phyloP scores from a whole-genome alignment of 345 rosid genomes.

The Aegle marmelos region DNA sequence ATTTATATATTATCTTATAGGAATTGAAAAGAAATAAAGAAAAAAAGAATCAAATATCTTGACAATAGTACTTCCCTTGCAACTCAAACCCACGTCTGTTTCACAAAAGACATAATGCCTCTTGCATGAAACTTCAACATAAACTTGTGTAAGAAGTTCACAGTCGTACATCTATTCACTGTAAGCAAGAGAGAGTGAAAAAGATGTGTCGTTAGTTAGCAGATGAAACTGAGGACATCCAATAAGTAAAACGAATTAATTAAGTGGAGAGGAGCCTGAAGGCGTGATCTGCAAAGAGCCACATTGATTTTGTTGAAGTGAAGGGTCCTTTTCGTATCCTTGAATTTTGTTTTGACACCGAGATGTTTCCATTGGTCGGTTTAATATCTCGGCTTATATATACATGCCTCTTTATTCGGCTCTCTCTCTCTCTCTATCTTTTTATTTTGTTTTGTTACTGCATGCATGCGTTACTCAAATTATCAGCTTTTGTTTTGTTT shows the following conservation, averaged over 20 bases:
- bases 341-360: constrained; percentile 35
- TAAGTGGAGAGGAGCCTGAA: neutral
- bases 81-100: constrained; percentile 38
- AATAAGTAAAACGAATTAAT: neutral
- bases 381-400: neutral
- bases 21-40: neutral
- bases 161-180: constrained; percentile 11
- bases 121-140: constrained; percentile 21
- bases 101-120: constrained; percentile 25
- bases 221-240: constrained; percentile 11
- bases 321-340: constrained; percentile 48
- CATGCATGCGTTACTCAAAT: neutral
- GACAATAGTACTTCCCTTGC: constrained; percentile 2
- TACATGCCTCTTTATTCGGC: neutral
- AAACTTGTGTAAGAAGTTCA: neutral
- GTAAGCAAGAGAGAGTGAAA: constrained; percentile 20
- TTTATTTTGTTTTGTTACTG: neutral
- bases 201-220: constrained; percentile 25
- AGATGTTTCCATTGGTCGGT: constrained; percentile 22
- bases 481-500: neutral
- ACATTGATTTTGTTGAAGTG: constrained; percentile 39
- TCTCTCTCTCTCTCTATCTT: neutral
- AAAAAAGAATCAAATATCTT: neutral
- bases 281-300: neutral
- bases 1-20: neutral